phyloP scores from a whole-genome alignment of 768 basidiomycete species.

The Podaxis rugospora region DNA sequence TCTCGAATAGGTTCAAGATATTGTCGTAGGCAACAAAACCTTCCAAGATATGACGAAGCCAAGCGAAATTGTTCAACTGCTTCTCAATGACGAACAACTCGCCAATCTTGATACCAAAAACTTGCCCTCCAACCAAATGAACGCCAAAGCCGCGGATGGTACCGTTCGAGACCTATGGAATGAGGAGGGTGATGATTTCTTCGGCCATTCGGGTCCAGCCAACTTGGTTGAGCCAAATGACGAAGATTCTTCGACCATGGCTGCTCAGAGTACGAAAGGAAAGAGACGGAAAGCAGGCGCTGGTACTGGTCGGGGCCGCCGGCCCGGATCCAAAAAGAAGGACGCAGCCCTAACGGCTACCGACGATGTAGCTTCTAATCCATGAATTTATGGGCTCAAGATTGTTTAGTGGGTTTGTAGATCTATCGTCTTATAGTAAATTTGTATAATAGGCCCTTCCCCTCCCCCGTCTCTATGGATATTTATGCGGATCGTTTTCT shows the following conservation, averaged over 20 bases:
- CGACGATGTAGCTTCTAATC: constrained; percentile 8
- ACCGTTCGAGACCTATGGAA: constrained; percentile 71
- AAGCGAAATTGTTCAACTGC: constrained; percentile 92
- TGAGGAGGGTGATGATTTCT: constrained; percentile 86
- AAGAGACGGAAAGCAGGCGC: constrained; percentile 38
- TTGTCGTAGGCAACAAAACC: constrained; percentile 96
- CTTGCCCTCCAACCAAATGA: constrained; percentile 22
- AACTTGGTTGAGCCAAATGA: constrained; percentile 28
- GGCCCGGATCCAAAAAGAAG: constrained; percentile 36
- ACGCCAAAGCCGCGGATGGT: constrained; percentile 27
- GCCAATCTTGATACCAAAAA: constrained; percentile 54
- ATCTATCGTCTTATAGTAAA: constrained; percentile 11
- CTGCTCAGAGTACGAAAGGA: constrained; percentile 29
- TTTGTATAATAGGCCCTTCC: constrained; percentile 10
- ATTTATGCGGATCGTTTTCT: constrained; percentile 9
- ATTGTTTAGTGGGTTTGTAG: constrained; percentile 8
- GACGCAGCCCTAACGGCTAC: constrained; percentile 5
- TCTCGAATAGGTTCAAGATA: constrained; percentile 83
- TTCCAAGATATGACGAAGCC: constrained; percentile 91
- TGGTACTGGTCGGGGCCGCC: constrained; percentile 34
- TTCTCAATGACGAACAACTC: constrained; percentile 93
- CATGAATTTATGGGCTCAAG: constrained; percentile 5
- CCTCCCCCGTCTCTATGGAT: constrained; percentile 9
- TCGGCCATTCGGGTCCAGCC: constrained; percentile 48
- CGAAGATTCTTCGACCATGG: constrained; percentile 32